These are phyloP conservation scores for Fistulinella cinereoalba DNA, from an alignment of 1,284 basidiomycete species.

Conservation along the genomic window DNA sequence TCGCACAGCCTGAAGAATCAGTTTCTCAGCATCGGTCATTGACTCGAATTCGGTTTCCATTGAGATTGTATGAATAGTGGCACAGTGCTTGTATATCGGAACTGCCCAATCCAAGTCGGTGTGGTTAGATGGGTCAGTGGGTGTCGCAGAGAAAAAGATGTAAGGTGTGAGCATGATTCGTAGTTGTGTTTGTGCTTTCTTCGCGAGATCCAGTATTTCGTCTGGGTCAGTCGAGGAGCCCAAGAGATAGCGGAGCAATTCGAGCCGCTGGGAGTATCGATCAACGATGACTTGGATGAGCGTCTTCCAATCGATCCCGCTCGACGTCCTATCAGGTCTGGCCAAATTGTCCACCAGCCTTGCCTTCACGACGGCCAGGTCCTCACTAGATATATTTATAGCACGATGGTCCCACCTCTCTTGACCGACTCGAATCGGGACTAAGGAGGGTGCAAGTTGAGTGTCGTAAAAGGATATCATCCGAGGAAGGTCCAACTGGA, in stretches of 20 bases:
- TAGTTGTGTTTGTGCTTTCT: conserved; percentile 24
- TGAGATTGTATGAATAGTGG: conserved; percentile 36
- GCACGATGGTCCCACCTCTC: no score
- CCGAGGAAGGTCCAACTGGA: conserved; percentile 31
- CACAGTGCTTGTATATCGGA: conserved; percentile 30
- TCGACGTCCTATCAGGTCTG: conserved; percentile 15
- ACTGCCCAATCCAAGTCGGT: conserved; percentile 23
- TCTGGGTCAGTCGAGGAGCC: conserved; percentile 10
- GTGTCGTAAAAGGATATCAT: conserved; percentile 36
- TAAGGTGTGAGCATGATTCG: conserved; percentile 26
- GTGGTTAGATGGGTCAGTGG: background rate
- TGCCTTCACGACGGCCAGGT: conserved; percentile 10
- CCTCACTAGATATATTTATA: no score
- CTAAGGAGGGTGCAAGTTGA: no score
- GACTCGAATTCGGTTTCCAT: conserved; percentile 16
- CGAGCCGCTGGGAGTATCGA: conserved; percentile 42
- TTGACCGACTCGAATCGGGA: no score
- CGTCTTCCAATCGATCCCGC: conserved; percentile 45
- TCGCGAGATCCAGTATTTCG: conserved; percentile 12
- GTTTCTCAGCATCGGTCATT: conserved; percentile 37
- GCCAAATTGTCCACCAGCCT: conserved; percentile 25
- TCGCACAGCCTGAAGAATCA: conserved; percentile 36
- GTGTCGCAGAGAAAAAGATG: conserved; percentile 9
- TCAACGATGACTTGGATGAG: conserved; percentile 42
- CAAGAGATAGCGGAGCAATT: conserved; percentile 39